phyloP scores from a whole-genome alignment of 768 basidiomycete species.

The Phylloporus rhodoxanthus region DNA sequence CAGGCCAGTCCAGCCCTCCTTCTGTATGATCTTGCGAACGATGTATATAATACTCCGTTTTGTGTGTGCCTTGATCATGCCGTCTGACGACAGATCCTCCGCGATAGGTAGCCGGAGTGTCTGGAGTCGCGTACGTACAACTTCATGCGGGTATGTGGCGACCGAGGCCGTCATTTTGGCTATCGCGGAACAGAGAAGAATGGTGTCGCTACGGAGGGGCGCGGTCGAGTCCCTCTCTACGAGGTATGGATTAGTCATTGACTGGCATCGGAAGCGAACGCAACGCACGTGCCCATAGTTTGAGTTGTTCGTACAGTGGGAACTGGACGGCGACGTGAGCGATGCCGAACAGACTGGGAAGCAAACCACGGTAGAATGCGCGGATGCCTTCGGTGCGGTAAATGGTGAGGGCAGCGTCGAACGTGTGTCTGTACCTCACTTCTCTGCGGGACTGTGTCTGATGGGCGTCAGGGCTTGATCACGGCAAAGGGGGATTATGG shows the following conservation, averaged over 20 bases:
- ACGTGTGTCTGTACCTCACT: slow-evolving; percentile 78
- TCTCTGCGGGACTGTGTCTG: slow-evolving; percentile 83
- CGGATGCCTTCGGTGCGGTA: slow-evolving; percentile 80
- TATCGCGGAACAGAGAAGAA: slow-evolving; percentile 85
- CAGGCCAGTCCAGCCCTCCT: slow-evolving; percentile 85
- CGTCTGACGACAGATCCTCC: slow-evolving; percentile 53
- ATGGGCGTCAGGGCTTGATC: not conserved
- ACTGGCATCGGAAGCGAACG: not conserved
- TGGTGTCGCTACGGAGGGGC: slow-evolving; percentile 40
- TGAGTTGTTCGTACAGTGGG: slow-evolving; percentile 91
- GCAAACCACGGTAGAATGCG: slow-evolving; percentile 91
- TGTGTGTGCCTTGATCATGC: slow-evolving; percentile 51
- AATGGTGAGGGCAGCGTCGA: slow-evolving; percentile 85
- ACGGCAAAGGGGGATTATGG: slow-evolving; percentile 9
- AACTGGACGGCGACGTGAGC: slow-evolving; percentile 96
- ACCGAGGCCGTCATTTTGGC: slow-evolving; percentile 96
- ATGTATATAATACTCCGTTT: slow-evolving; percentile 69
- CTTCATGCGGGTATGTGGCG: slow-evolving; percentile 97
- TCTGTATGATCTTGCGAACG: slow-evolving; percentile 60
- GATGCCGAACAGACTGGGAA: slow-evolving; percentile 92
- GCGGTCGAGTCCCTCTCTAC: slow-evolving; percentile 28
- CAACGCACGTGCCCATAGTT: slow-evolving; percentile 75
- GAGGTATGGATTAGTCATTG: slow-evolving; percentile 1
- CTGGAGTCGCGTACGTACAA: slow-evolving; percentile 95
- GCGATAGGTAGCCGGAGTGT: slow-evolving; percentile 68